A percentile compares a stretch with the other conserved stretches of the same genome.
Evolutionary conservation across 192 early-diverging fungal genomes (phyloP).

Genomic region (Coemansia sp.): DNA sequence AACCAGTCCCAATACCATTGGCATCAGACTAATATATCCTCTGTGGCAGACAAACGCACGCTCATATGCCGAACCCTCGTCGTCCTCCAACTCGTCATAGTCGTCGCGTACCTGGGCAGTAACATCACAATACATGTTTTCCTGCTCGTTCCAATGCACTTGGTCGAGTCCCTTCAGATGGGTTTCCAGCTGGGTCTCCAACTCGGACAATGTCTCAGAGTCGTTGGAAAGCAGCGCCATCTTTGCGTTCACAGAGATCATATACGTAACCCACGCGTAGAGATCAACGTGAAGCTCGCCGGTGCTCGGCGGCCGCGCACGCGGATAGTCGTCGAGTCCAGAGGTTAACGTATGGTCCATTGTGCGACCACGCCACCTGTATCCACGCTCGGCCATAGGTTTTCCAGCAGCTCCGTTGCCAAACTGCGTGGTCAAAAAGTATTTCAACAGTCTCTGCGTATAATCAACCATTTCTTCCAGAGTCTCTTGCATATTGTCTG

Average conservation of each 20-base stretch:
- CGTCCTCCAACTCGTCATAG: constrained; percentile 50
- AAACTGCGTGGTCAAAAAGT: constrained; percentile 78
- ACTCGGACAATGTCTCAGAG: neutral
- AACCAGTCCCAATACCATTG: constrained; percentile 74
- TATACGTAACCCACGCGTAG: constrained; percentile 35
- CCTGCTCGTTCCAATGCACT: constrained; percentile 40
- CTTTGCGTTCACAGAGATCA: constrained; percentile 22
- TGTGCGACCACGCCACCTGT: constrained; percentile 88
- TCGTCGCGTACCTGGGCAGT: constrained; percentile 23
- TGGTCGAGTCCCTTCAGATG: constrained; percentile 27
- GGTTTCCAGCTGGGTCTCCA: constrained; percentile 11
- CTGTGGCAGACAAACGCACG: constrained; percentile 47
- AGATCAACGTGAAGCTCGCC: constrained; percentile 46
- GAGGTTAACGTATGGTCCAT: constrained; percentile 82
- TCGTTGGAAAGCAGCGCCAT: constrained; percentile 4
- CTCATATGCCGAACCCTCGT: constrained; percentile 23
- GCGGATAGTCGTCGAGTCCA: constrained; percentile 93
- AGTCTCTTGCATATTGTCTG: constrained; percentile 46
- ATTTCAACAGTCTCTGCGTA: constrained; percentile 69
- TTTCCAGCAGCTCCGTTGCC: constrained; percentile 60
- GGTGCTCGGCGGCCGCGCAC: constrained; percentile 69
- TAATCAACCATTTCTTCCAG: constrained; percentile 63
- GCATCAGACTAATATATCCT: constrained; percentile 72
- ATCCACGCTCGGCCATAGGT: constrained; percentile 62
- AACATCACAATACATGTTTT: constrained; percentile 51